A percentile compares a stretch with the other conserved stretches of the same genome.
phyloP scores from a whole-genome alignment of 257 asterid genomes.

The Solanum phureja region DNA sequence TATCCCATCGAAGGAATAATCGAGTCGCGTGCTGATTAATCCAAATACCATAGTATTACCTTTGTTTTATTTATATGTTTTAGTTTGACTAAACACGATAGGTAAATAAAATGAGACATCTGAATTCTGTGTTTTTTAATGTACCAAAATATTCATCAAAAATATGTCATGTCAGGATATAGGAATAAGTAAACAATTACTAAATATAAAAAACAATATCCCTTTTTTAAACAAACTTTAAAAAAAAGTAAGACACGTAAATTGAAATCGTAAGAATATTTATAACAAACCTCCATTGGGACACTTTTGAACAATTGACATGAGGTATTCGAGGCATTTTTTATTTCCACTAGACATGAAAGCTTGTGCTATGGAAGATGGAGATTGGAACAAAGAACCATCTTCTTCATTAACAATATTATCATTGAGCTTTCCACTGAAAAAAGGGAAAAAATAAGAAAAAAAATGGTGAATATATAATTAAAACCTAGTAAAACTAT shows the following conservation, averaged over 20 bases:
- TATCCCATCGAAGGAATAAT: background rate
- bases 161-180: background rate
- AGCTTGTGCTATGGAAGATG: constrained; percentile 42
- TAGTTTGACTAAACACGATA: background rate
- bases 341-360: constrained; percentile 25
- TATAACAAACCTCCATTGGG: constrained; percentile 32
- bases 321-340: constrained; percentile 18
- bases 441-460: background rate
- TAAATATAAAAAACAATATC: background rate
- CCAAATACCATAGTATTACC: background rate
- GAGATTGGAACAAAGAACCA: constrained; percentile 42
- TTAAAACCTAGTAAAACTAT: background rate
- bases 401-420: background rate
- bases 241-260: background rate
- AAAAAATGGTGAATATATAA: background rate
- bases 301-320: constrained; percentile 21
- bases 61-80: no score
- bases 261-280: background rate
- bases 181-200: background rate
- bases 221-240: background rate
- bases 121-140: background rate
- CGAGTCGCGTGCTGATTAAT: background rate
- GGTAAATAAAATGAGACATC: background rate
- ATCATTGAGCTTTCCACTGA: constrained; percentile 19
- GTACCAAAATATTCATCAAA: no score